Percentiles rank a stretch among this genome's conserved stretches.
phyloP scores from a whole-genome alignment of 73 alveolate species.

The Symbiodinium natans region DNA sequence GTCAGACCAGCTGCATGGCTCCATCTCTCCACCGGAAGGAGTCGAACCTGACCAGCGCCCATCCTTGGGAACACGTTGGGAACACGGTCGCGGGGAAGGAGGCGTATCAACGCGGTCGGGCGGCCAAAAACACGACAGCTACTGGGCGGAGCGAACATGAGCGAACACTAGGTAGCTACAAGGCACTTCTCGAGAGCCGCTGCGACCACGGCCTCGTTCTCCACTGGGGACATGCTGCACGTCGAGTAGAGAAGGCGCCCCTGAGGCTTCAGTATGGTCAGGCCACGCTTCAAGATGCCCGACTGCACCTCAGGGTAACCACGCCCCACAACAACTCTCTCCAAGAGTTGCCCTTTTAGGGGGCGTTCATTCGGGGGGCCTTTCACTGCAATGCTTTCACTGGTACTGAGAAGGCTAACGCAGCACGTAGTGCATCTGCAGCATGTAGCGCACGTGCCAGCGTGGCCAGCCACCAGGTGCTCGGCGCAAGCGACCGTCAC shows the following conservation, averaged over 20 bases:
- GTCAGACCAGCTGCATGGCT: constrained; percentile 53
- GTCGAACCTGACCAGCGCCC: constrained; percentile 51
- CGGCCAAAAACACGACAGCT: no score
- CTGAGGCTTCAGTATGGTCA: constrained; percentile 97
- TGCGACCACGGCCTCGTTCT: constrained; percentile 97
- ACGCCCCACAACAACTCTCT: no score
- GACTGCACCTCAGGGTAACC: constrained; percentile 46
- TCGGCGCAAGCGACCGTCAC: constrained; percentile 85
- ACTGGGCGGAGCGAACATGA: no score
- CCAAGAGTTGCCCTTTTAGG: no score
- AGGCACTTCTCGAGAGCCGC: constrained; percentile 63
- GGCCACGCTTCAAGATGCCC: constrained; percentile 79
- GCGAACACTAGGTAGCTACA: no score
- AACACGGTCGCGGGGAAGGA: no score
- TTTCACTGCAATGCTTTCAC: no score
- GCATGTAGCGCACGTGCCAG: constrained; percentile 80
- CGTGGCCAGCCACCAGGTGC: constrained; percentile 48
- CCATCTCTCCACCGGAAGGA: constrained; percentile 31
- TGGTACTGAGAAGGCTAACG: not conserved
- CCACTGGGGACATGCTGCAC: constrained; percentile 99
- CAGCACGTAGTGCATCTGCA: constrained; percentile 67
- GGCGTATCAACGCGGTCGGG: no score
- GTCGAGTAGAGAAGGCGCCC: constrained; percentile 99
- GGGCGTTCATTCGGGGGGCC: no score
- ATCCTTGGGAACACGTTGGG: constrained; percentile 22